A percentile compares a stretch with the other conserved stretches of the same genome.
phyloP scores from a whole-genome alignment of 768 basidiomycete genomes.

The Pulveroboletus sp. region DNA sequence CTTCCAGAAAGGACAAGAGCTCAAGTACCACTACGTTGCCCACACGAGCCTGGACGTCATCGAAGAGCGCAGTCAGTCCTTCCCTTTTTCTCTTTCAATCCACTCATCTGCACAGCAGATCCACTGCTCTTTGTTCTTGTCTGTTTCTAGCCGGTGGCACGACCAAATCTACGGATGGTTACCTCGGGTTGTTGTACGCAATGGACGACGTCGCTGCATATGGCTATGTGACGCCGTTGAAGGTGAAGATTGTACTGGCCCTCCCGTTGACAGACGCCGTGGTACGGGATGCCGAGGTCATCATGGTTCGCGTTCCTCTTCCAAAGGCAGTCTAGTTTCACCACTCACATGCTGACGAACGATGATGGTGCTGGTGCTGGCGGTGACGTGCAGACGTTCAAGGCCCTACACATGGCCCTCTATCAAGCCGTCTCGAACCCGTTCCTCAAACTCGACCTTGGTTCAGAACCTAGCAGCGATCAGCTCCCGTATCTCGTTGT shows the following conservation, averaged over 20 bases:
- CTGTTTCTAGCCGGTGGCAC: slow-evolving; percentile 29
- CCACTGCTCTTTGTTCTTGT: background rate
- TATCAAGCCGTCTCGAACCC: slow-evolving; percentile 81
- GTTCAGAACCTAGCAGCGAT: slow-evolving; percentile 46
- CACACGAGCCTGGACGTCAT: slow-evolving; percentile 89
- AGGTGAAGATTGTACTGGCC: slow-evolving; percentile 81
- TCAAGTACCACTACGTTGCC: slow-evolving; percentile 89
- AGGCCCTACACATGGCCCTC: slow-evolving; percentile 85
- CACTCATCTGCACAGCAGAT: background rate
- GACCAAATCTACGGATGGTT: slow-evolving; percentile 68
- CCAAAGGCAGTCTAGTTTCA: background rate
- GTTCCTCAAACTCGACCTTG: slow-evolving; percentile 63
- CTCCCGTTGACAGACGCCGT: slow-evolving; percentile 77
- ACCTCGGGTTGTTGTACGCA: slow-evolving; percentile 80
- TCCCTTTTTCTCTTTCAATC: background rate
- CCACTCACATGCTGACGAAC: background rate
- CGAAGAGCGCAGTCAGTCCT: slow-evolving; percentile 77
- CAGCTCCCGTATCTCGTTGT: slow-evolving; percentile 52
- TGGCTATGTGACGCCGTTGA: slow-evolving; percentile 85
- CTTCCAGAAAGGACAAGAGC: slow-evolving; percentile 54
- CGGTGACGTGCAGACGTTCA: slow-evolving; percentile 61
- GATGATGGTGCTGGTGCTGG: background rate
- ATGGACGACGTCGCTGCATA: slow-evolving; percentile 93
- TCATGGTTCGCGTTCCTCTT: slow-evolving; percentile 46
- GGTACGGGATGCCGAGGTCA: slow-evolving; percentile 74